Conservation (phyloP, 176 grass and related monocot species). For the Aegilops sharonensis region DNA sequence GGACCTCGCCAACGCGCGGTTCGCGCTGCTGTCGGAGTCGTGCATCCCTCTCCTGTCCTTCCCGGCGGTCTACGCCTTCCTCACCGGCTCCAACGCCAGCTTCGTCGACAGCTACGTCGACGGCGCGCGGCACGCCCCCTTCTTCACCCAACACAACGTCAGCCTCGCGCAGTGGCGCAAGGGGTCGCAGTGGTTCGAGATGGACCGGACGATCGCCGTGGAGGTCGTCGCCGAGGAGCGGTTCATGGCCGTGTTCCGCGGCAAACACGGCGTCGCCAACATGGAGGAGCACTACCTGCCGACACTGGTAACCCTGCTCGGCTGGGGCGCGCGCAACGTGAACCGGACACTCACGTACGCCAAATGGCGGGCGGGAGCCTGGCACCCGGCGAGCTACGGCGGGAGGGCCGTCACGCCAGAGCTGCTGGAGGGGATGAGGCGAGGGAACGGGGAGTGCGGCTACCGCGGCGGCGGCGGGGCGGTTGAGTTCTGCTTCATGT, state of each 20-base stretch:
- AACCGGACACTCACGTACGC: constrained; percentile 61
- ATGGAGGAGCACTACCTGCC: constrained; percentile 79
- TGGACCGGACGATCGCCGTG: constrained; percentile 42
- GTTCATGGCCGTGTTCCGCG: not conserved
- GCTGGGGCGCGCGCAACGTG: constrained; percentile 32
- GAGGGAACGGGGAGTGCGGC: constrained; percentile 47
- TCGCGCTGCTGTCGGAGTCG: constrained; percentile 53
- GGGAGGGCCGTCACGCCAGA: constrained; percentile 21
- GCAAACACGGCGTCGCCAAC: not conserved
- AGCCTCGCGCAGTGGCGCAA: constrained; percentile 53
- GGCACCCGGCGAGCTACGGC: constrained; percentile 35
- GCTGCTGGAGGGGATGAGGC: constrained; percentile 41
- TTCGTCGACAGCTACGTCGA: constrained; percentile 52
- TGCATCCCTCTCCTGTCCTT: constrained; percentile 54
- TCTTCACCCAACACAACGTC: constrained; percentile 37
- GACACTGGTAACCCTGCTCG: constrained; percentile 43
- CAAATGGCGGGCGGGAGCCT: constrained; percentile 27
- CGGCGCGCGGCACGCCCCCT: constrained; percentile 31
- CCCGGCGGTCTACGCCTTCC: constrained; percentile 26
- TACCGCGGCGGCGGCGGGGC: not conserved
- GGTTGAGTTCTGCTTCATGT: constrained; percentile 43
- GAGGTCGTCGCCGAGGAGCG: constrained; percentile 43
- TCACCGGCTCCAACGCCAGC: constrained; percentile 38
- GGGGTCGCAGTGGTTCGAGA: constrained; percentile 78
- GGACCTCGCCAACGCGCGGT: constrained; percentile 56